Conservation (phyloP, 148 eudicot species). For the Bassia scoparia region DNA sequence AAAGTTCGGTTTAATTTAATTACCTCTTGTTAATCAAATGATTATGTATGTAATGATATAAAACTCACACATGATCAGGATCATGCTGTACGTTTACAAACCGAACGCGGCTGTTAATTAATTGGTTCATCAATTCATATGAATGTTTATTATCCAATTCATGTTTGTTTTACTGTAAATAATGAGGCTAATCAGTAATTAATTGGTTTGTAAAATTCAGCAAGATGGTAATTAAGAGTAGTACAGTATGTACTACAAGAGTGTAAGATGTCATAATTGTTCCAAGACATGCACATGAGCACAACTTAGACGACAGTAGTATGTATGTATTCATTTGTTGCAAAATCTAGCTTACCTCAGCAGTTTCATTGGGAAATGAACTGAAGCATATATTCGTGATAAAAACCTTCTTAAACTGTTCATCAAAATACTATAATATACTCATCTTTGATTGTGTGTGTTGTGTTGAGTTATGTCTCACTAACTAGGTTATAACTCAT, state of each 20-base stretch:
- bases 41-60: too few relatives aligned
- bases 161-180: too few relatives aligned
- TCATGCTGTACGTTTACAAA: too few relatives aligned
- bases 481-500: conserved; percentile 1
- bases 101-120: too few relatives aligned
- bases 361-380: conserved; percentile 28
- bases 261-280: conserved; percentile 36
- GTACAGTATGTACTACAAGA: conserved; percentile 13
- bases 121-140: too few relatives aligned
- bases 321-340: conserved; percentile 10
- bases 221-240: conserved; percentile 8
- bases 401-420: not conserved
- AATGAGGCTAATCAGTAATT: too few relatives aligned
- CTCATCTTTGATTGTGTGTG: not conserved
- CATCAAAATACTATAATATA: not conserved
- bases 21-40: not conserved
- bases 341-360: conserved; percentile 32
- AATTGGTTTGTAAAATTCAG: not conserved
- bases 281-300: conserved; percentile 36
- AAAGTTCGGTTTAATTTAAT: not conserved
- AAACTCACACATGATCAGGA: too few relatives aligned
- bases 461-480: not conserved
- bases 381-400: conserved; percentile 3
- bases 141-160: too few relatives aligned
- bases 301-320: conserved; percentile 18